Base-by-base conservation (phyloP, 371 early-diverging fungal species). In the Actinomortierella ambigua region DNA sequence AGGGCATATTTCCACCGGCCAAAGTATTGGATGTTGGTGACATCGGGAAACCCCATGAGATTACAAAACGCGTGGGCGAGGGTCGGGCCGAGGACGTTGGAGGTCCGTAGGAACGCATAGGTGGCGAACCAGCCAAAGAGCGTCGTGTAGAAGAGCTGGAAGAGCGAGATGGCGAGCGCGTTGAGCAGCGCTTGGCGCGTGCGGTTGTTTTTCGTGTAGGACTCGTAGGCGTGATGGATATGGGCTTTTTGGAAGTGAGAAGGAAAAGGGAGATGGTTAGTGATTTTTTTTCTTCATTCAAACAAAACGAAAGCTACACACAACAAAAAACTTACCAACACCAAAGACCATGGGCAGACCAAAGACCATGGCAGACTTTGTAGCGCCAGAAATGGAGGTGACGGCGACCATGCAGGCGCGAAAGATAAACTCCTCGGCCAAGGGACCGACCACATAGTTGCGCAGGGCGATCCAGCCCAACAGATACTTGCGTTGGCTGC, bases 111-210 rank as follows among this genome's bases (percentile, higher is more conserved):
- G 46, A 71, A 71, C 20, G 62, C 20, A 29, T 57, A 71, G 0
- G 66, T 62, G 8, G 65, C 66, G 50, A 71, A 71, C 71, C 71
- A 71, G 1, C 71, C 71, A 50, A 65, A 71, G 23, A 71, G 20
- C 8, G 65, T 65, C 9, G 71, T 71, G 24, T 71, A 71, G 1
- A 39, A 39, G 20, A 71, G 39, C 27, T 71, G 71, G 13, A 55
- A 50, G 0, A 58, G 17, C 2, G 63, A 41, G n/a, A 66, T 23
- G 14, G 59, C 20, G 3, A 8, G 49, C 17, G 71, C 53, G 0
- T 53, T 42, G 2, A 65, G 17, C 3, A 71, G 27, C 17, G 66
- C 71, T 11, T 65, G 65, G 7, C 63, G 62, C 2, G 65, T 71
- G 11, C 63, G 28, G 22, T 63, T 63, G 3, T 55, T 58, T 42